Evolutionary conservation across 495 filamentous ascomycete species (phyloP).

Genomic region (Daldinia decipiens): DNA sequence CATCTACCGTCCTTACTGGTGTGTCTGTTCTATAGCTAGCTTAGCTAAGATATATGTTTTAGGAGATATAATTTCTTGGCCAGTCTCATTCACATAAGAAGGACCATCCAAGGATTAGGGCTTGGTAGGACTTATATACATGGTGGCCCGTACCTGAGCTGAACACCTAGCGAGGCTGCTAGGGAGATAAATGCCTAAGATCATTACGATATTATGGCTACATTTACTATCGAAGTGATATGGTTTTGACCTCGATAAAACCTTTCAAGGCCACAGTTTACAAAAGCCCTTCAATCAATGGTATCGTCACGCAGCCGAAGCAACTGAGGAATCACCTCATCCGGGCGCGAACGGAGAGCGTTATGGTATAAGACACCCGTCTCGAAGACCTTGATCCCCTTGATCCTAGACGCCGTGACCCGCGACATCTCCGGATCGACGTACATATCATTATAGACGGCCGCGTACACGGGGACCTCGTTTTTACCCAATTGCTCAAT

Average conservation of each 20-base stretch:
- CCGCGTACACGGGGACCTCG: slow-evolving; percentile 87
- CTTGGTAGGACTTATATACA: not conserved
- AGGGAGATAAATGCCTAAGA: not conserved
- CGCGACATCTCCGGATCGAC: slow-evolving; percentile 79
- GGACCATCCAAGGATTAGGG: no score
- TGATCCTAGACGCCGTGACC: slow-evolving; percentile 79
- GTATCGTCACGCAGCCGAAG: slow-evolving; percentile 78
- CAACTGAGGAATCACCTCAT: slow-evolving; percentile 76
- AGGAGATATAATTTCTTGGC: slow-evolving; percentile 56
- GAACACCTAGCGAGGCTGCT: not conserved
- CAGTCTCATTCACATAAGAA: slow-evolving; percentile 36
- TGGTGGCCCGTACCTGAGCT: not conserved
- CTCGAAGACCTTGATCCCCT: slow-evolving; percentile 79
- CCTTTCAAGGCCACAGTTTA: not conserved
- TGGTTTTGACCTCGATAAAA: not conserved
- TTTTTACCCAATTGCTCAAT: slow-evolving; percentile 76
- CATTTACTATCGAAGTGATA: slow-evolving; percentile 9
- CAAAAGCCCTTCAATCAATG: slow-evolving; percentile 64
- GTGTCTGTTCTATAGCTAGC: not conserved
- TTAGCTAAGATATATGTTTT: slow-evolving; percentile 27
- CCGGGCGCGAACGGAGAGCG: slow-evolving; percentile 74
- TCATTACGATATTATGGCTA: not conserved
- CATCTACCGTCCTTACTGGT: not conserved
- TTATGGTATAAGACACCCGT: slow-evolving; percentile 91
- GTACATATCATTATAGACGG: slow-evolving; percentile 96